Conservation (phyloP, 495 filamentous ascomycete species). For the Xylaria grammica region DNA sequence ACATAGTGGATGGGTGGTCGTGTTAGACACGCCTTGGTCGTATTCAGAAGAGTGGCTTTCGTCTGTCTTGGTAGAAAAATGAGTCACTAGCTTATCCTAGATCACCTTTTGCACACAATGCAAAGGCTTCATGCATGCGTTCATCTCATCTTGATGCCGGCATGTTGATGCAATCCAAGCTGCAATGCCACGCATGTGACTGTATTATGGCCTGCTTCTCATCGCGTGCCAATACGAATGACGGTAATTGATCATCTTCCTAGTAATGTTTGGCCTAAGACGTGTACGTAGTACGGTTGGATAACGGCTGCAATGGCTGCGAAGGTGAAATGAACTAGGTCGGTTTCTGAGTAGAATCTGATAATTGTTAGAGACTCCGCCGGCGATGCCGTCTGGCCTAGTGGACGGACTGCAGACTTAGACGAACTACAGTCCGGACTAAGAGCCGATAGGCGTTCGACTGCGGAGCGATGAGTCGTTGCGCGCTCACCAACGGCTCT, state of each 20-base stretch:
- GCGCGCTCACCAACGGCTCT: neutral
- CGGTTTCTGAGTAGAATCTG: conserved; percentile 24
- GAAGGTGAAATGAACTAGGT: neutral
- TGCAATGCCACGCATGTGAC: neutral
- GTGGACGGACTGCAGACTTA: neutral
- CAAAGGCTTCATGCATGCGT: too few species aligned
- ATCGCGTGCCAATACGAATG: neutral
- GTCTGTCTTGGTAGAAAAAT: conserved; percentile 1
- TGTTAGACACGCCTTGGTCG: too few species aligned
- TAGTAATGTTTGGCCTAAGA: neutral
- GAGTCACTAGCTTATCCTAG: too few species aligned
- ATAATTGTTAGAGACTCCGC: conserved; percentile 41
- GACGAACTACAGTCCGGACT: conserved; percentile 18
- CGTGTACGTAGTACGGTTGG: too few species aligned
- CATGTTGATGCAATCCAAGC: neutral
- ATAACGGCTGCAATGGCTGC: neutral
- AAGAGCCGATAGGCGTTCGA: conserved; percentile 14
- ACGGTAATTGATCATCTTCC: neutral
- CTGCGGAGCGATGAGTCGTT: conserved; percentile 1
- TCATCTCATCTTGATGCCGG: neutral
- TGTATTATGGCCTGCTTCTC: neutral
- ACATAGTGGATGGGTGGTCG: too few species aligned
- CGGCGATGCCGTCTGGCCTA: conserved; percentile 34
- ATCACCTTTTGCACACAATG: too few species aligned
- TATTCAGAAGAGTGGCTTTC: neutral